Evolutionary conservation across 768 basidiomycete species (phyloP), one percentile per base, ranked within the genome.

Genomic region (Clitopilus hobsonii): DNA sequence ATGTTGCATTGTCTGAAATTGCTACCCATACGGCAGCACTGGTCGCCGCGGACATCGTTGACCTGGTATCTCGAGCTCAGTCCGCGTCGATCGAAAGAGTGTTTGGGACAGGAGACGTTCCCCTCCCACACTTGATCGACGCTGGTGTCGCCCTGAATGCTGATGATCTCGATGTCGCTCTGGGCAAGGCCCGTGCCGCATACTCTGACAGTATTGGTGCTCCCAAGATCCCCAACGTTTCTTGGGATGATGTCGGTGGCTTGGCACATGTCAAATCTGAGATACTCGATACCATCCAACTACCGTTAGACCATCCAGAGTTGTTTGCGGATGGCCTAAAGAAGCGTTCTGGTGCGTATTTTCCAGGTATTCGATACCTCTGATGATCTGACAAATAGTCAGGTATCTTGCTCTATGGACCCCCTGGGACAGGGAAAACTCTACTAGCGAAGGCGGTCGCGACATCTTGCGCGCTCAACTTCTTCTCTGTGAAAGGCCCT

Each of bases 211-310:
- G 82, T 64, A 96, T 98, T 56, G 96, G 95, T n/a, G 93, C 94
- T 23, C 97, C 97, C 0, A 94, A 89, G 61, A 99, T 99, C 29
- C 97, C 97, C 1, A 88, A 80, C 58, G 94, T 99, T 0, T 81
- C 88, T 0, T 99, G 97, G 97, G 94, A 98, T 67, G 97, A 99
- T 67, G 89, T 99, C 11, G 97, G 97, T 24, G 97, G 97, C 3
- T 73, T 99, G 10, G 86, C 84, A 2, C 73, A 78, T 56, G 92
- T 97, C 55, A 98, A 98, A 67, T 70, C 82, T 30, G 96, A 98
- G 61, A 98, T 99, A 53, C 73, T 98, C 56, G 96, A 99, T 63
- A 99, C 95, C 18, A 91, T 98, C 41, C 94, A 97, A 64, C 74
- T 98, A 2, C 95, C 95, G 0, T 70, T 98, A 18, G 89, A 94